Evolutionary conservation across 352 stramenopile species (phyloP).

Genomic region (Phytophthora citricola): DNA sequence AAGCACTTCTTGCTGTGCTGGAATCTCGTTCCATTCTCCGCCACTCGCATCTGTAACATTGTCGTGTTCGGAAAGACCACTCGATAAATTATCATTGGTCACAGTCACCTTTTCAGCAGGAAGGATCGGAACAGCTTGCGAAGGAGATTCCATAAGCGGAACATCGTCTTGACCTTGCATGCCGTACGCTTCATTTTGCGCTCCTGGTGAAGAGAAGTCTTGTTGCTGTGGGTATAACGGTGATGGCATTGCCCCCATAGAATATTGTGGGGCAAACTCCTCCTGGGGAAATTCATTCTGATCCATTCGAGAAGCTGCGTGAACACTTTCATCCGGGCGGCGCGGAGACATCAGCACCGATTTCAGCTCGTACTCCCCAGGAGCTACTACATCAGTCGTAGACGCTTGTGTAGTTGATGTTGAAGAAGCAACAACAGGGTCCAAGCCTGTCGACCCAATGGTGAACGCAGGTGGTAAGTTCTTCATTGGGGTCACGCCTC

Average conservation of each 20-base stretch:
- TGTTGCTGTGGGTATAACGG: slow-evolving; percentile 21
- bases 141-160: slow-evolving; percentile 13
- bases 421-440: slow-evolving; percentile 31
- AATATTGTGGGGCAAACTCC: slow-evolving; percentile 21
- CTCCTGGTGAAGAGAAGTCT: slow-evolving; percentile 5
- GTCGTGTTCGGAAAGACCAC: background rate
- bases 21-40: slow-evolving; percentile 10
- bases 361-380: slow-evolving; percentile 47
- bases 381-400: slow-evolving; percentile 1
- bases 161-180: slow-evolving; percentile 19
- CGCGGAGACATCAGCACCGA: slow-evolving; percentile 42
- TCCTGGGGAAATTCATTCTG: slow-evolving; percentile 10
- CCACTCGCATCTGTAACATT: background rate
- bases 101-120: slow-evolving; percentile 3
- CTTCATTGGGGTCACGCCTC: slow-evolving; percentile 42
- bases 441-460: slow-evolving; percentile 38
- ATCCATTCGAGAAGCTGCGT: slow-evolving; percentile 2
- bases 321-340: slow-evolving; percentile 12
- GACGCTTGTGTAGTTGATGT: slow-evolving; percentile 8
- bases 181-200: slow-evolving; percentile 10
- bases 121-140: slow-evolving; percentile 19
- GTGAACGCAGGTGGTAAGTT: slow-evolving; percentile 43
- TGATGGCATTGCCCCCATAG: slow-evolving; percentile 25
- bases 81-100: background rate
- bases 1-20: slow-evolving; percentile 7